Evolutionary conservation across 441 rosid species (phyloP).

Genomic region (Pelargonium citronellum): DNA sequence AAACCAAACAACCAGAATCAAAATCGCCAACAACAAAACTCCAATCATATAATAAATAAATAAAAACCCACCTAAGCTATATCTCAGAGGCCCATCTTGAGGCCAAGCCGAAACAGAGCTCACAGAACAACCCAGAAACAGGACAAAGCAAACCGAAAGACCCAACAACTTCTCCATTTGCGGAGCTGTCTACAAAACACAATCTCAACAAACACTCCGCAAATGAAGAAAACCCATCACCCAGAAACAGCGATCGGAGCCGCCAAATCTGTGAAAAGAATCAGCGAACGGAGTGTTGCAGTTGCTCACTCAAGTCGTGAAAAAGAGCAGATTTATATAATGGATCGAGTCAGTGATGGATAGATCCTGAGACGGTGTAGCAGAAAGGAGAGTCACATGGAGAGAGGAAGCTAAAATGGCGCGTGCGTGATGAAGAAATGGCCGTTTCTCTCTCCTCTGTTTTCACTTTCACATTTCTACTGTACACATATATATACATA

Average conservation of each 20-base stretch:
- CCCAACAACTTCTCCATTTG: conserved; percentile 1
- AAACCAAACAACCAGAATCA: no score
- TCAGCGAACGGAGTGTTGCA: background rate
- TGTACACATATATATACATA: no score
- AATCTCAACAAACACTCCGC: background rate
- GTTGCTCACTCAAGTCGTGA: background rate
- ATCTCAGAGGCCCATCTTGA: background rate
- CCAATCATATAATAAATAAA: background rate
- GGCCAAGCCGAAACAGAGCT: background rate
- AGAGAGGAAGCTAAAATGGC: background rate
- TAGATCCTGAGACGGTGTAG: background rate
- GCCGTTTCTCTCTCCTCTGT: no score
- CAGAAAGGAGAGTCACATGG: background rate
- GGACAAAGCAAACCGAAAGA: background rate
- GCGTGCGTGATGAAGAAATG: background rate
- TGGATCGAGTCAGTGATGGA: background rate
- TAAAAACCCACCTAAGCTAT: background rate
- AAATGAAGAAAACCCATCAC: background rate
- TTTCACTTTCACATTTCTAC: no score
- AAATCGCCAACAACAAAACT: no score
- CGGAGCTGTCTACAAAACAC: background rate
- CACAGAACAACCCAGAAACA: background rate
- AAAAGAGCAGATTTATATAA: background rate
- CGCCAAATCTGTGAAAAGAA: background rate
- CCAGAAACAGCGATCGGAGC: background rate